Conservation (phyloP, 148 eudicot genomes). For the Suaeda aralocaspica region DNA sequence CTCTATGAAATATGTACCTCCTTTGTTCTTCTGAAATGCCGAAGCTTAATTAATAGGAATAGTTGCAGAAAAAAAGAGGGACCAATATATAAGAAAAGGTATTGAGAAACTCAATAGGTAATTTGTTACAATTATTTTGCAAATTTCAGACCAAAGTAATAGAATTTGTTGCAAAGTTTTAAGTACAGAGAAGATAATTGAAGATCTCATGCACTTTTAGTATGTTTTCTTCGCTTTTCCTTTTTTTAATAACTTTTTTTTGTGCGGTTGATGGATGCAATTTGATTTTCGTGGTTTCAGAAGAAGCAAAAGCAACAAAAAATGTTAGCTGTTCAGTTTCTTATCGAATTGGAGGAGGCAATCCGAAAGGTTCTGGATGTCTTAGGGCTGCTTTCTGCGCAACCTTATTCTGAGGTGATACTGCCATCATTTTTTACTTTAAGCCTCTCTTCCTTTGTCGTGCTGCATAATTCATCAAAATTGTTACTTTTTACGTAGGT, state of each 20-base stretch:
- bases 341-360: constrained; percentile 44
- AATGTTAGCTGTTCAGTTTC: constrained; percentile 40
- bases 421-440: neutral
- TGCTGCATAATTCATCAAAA: neutral
- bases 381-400: constrained; percentile 60
- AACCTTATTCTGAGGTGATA: constrained; percentile 60
- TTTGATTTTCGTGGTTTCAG: constrained; percentile 36
- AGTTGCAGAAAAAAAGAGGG: too few species aligned
- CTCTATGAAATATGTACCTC: neutral
- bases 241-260: too few species aligned
- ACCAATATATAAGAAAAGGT: too few species aligned
- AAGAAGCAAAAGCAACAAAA: constrained; percentile 65
- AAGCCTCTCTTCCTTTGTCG: neutral
- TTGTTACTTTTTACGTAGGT: constrained; percentile 39
- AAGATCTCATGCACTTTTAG: neutral
- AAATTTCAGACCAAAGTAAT: too few species aligned
- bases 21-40: neutral
- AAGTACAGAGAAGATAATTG: neutral
- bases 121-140: neutral
- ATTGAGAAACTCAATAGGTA: too few species aligned
- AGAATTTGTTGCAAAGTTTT: neutral
- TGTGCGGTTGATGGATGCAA: neutral
- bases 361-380: constrained; percentile 50
- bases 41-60: too few species aligned
- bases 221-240: too few species aligned